A percentile compares a stretch with the other conserved stretches of the same genome.
phyloP scores from a whole-genome alignment of 257 asterid genomes.

The Cordia subcordata region DNA sequence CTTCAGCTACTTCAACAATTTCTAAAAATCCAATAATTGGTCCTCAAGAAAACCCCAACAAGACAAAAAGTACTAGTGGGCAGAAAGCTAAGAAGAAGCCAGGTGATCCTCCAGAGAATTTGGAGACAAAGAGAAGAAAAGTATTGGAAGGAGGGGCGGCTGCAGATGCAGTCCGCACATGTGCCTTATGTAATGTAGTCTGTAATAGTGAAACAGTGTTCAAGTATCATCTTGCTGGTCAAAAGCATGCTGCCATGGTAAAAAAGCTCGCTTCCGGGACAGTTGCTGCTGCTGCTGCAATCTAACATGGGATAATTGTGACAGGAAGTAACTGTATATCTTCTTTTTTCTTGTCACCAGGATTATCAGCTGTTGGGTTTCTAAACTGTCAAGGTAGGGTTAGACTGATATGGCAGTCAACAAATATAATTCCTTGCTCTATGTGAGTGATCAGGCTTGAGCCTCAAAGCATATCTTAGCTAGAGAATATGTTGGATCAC shows the following conservation, averaged over 20 bases:
- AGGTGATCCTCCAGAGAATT: constrained; percentile 29
- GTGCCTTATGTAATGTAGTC: constrained; percentile 62
- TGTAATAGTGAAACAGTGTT: constrained; percentile 71
- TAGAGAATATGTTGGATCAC: too few species aligned
- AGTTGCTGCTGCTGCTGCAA: constrained; percentile 24
- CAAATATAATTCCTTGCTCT: too few species aligned
- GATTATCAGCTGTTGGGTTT: too few species aligned
- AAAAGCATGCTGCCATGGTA: constrained; percentile 56
- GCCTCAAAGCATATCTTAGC: too few species aligned
- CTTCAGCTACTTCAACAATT: constrained; percentile 13
- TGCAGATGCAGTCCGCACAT: constrained; percentile 39
- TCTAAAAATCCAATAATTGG: constrained; percentile 28
- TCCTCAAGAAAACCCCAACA: constrained; percentile 44
- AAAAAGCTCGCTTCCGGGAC: constrained; percentile 30
- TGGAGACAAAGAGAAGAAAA: constrained; percentile 56
- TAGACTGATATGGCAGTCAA: too few species aligned
- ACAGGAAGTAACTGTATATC: not conserved
- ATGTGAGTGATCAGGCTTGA: too few species aligned
- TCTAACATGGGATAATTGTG: constrained; percentile 8
- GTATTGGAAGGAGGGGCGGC: constrained; percentile 71
- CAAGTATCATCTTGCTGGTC: constrained; percentile 55
- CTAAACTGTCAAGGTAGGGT: too few species aligned
- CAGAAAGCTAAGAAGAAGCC: constrained; percentile 38
- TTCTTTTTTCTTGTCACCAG: too few species aligned
- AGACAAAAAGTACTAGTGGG: constrained; percentile 17